Percentiles rank a stretch among this genome's conserved stretches.
Conservation (phyloP, 441 rosid genomes). For the Brassica balearica region DNA sequence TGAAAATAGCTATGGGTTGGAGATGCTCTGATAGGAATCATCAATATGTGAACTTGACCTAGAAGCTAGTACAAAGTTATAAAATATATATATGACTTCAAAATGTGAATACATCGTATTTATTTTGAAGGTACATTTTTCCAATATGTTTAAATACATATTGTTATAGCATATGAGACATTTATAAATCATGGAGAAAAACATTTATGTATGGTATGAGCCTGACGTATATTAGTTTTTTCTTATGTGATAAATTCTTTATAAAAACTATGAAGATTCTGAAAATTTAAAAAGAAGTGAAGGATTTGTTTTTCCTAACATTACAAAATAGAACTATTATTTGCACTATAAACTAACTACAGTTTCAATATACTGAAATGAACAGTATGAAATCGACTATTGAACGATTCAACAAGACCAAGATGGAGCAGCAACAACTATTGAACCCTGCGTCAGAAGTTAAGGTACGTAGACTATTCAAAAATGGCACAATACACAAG, state of each 20-base stretch:
- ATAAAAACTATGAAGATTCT: neutral
- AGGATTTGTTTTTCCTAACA: neutral
- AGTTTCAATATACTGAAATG: slow-evolving; percentile 1
- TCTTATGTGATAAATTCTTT: neutral
- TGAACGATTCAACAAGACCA: slow-evolving; percentile 74
- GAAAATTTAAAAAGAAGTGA: neutral
- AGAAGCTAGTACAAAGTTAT: slow-evolving; percentile 1
- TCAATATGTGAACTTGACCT: slow-evolving; percentile 19
- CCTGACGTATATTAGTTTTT: neutral
- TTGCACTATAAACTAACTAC: neutral
- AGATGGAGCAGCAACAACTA: slow-evolving; percentile 64
- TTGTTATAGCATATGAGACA: neutral
- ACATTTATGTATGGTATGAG: neutral
- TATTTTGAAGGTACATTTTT: neutral
- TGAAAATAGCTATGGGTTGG: too few relatives aligned
- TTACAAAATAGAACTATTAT: neutral
- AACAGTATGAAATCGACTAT: slow-evolving; percentile 77
- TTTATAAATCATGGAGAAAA: neutral
- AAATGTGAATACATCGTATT: slow-evolving; percentile 1
- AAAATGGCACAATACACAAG: slow-evolving; percentile 1
- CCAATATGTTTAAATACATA: neutral
- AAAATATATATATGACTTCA: slow-evolving; percentile 8
- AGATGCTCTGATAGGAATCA: too few relatives aligned
- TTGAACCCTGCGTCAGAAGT: slow-evolving; percentile 66
- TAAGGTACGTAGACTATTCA: slow-evolving; percentile 52